Conservation (phyloP, 192 early-diverging fungal species). For the Backusella circina region DNA sequence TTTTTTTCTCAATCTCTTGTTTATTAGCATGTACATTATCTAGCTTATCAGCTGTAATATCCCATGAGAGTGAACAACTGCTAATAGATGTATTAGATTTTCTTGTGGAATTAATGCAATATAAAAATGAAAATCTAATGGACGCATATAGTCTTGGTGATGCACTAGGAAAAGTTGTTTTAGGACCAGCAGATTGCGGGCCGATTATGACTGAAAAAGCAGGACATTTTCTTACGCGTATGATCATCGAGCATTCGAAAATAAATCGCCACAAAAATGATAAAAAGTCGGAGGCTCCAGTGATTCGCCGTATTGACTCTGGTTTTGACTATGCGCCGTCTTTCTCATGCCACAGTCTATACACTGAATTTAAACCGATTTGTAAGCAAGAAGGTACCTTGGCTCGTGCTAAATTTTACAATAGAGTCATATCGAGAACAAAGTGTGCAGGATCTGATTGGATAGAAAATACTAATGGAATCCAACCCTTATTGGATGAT, state of each 20-base stretch:
- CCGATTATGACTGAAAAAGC: slow-evolving; percentile 25
- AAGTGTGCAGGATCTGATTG: neutral
- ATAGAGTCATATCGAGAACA: slow-evolving; percentile 9
- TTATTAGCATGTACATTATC: slow-evolving; percentile 27
- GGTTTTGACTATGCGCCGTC: neutral
- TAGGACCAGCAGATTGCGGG: slow-evolving; percentile 27
- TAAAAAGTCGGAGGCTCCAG: neutral
- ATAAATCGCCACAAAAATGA: neutral
- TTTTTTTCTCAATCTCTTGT: neutral
- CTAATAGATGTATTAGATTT: slow-evolving; percentile 32
- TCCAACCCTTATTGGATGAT: slow-evolving; percentile 15
- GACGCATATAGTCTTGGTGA: slow-evolving; percentile 27
- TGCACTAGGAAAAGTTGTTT: slow-evolving; percentile 26
- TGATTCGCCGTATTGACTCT: neutral
- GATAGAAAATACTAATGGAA: slow-evolving; percentile 11
- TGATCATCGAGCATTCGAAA: slow-evolving; percentile 31
- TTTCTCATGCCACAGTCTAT: neutral
- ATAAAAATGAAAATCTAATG: slow-evolving; percentile 24
- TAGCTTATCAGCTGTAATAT: slow-evolving; percentile 10
- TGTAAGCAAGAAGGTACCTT: slow-evolving; percentile 7
- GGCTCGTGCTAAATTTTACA: slow-evolving; percentile 19
- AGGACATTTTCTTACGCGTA: slow-evolving; percentile 24
- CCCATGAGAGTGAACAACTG: slow-evolving; percentile 9
- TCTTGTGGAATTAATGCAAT: slow-evolving; percentile 26
- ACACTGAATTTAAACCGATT: neutral